Evolutionary conservation across 805 yeast genomes (phyloP).

Genomic region (Candida cerambycidarum): DNA sequence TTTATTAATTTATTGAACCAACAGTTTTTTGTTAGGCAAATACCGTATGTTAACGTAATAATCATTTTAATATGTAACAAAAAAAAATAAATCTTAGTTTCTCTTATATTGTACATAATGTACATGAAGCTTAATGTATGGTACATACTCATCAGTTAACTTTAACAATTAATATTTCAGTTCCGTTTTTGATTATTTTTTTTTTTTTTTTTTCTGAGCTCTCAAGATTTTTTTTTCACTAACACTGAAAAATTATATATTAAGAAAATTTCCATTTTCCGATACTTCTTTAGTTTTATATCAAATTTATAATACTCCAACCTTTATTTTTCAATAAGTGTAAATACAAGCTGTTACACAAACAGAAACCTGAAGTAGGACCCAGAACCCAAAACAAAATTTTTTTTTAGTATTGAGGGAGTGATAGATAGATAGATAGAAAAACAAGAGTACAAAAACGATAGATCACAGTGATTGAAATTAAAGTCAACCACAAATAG

Average conservation of each 20-base stretch:
- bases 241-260: constrained; percentile 6
- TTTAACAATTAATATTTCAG: constrained; percentile 2
- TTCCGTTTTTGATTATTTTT: constrained; percentile 1
- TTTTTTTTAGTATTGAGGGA: too few species aligned
- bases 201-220: constrained; percentile 1
- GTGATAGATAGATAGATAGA: too few species aligned
- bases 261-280: constrained; percentile 4
- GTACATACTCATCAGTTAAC: not conserved
- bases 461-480: too few species aligned
- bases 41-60: too few species aligned
- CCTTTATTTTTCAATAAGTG: not conserved
- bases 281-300: not conserved
- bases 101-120: too few species aligned
- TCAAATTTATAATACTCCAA: not conserved
- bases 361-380: not conserved
- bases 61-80: too few species aligned
- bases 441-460: too few species aligned
- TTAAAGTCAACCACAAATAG: too few species aligned
- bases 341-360: not conserved
- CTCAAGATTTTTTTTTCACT: not conserved
- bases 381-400: too few species aligned
- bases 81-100: too few species aligned
- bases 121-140: not conserved
- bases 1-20: too few species aligned
- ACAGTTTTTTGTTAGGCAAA: too few species aligned